Base-by-base conservation (phyloP, 768 basidiomycete species). In the Amanita thiersii region DNA sequence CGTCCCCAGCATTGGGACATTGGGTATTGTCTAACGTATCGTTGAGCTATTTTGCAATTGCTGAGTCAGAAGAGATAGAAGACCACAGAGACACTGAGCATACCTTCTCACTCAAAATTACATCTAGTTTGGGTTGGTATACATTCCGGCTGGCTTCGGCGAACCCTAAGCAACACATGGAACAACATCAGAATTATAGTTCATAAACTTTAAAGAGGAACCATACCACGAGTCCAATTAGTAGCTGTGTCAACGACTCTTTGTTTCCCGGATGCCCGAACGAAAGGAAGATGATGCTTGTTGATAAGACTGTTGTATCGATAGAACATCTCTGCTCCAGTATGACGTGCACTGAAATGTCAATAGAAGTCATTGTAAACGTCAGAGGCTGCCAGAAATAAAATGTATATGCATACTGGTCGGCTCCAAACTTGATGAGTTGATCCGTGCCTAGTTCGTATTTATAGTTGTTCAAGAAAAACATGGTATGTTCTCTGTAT, bases 221-320 rank as follows among this genome's bases (percentile, higher is more conserved):
- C 44, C 47, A 15, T 34, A 79, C 85, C 86, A 45, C 64, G 61
- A 4, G 72, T 71, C 86, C 87, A 89, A 51, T 85, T 86, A 4
- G 54, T 63, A 1, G 85, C 85, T 14, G 81, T 79, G 12, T 71
- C 57, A 2, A 86, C 64, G 3, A 88, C 84, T 10, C 87, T 73
- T 6, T 62, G 52, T 2, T 69, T 68, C 11, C 69, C 65, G 46
- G 68, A 66, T 0, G 71, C 60, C 20, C 71, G 59, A 0, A 75
- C 63, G 33, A 73, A 75, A 0, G 82, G 82, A 1, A 75, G 40
- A 39, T 66, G 63, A 4, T 62, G 50, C 8, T 60, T 39, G 17
- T 56, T 56, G 19, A 84, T 52, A 3, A 85, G 57, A 21, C 63
- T 51, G 0, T 53, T 43, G 54, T 89, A 87, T 6, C 84, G 72